phyloP scores from a whole-genome alignment of 495 filamentous ascomycete genomes.

The Parmelia sp. region DNA sequence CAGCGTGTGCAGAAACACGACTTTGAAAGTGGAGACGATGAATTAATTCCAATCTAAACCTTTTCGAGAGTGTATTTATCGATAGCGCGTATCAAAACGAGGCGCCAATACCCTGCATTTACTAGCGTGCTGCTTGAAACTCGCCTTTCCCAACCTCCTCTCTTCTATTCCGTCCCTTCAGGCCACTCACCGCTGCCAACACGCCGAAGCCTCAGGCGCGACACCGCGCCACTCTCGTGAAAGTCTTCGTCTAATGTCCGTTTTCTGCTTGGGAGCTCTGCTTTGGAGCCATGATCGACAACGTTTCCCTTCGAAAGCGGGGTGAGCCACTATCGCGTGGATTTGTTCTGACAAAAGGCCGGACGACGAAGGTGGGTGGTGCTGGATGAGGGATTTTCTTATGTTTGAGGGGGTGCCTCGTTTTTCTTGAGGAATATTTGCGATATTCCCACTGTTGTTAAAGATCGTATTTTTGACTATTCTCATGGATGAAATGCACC shows the following conservation, averaged over 20 bases:
- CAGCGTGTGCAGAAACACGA: constrained; percentile 3
- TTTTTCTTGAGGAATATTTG: constrained; percentile 25
- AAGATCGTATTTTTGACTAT: background rate
- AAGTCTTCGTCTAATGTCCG: background rate
- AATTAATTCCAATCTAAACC: background rate
- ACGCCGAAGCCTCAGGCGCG: constrained; percentile 24
- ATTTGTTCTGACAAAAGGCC: constrained; percentile 5
- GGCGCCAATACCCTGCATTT: background rate
- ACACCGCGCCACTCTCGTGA: constrained; percentile 23
- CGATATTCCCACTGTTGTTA: background rate
- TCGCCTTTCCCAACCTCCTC: constrained; percentile 20
- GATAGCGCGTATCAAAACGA: constrained; percentile 8
- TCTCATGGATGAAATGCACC: constrained; percentile 2
- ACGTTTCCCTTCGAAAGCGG: constrained; percentile 11
- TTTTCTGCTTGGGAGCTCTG: background rate
- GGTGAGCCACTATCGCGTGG: constrained; percentile 24
- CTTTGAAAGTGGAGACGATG: background rate
- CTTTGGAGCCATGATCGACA: constrained; percentile 14
- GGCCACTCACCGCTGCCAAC: constrained; percentile 23
- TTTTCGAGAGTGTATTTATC: background rate
- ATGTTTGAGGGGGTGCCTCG: constrained; percentile 23
- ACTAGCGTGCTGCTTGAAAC: constrained; percentile 11
- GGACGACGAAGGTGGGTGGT: constrained; percentile 7
- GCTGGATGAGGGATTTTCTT: constrained; percentile 19
- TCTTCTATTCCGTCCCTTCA: background rate